These are phyloP conservation scores for Hansenula lynferdii DNA, from an alignment of 1,139 yeast species.

Conservation along the genomic window DNA sequence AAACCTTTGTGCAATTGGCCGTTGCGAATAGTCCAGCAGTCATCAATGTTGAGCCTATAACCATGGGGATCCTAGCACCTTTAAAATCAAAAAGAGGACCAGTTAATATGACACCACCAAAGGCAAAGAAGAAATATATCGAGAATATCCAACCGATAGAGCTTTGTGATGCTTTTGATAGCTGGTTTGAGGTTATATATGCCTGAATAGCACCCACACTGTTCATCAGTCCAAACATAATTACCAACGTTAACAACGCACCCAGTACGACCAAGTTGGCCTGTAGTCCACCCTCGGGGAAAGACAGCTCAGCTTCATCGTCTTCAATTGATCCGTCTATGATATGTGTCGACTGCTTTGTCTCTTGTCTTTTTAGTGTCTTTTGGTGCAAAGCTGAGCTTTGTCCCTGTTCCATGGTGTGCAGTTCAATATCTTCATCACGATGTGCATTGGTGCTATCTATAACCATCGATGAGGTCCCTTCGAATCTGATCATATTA, in stretches of 20 bases:
- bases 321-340: too few species aligned
- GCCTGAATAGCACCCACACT: constrained; percentile 59
- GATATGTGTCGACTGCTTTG: too few species aligned
- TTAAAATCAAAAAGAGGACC: constrained; percentile 58
- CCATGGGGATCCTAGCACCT: constrained; percentile 45
- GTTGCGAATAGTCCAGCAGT: constrained; percentile 47
- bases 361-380: too few species aligned
- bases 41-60: constrained; percentile 40
- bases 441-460: too few species aligned
- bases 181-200: constrained; percentile 47
- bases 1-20: constrained; percentile 46
- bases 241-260: constrained; percentile 49
- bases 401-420: too few species aligned
- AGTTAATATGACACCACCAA: constrained; percentile 52
- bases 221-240: constrained; percentile 60
- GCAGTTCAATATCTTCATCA: too few species aligned
- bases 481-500: too few species aligned
- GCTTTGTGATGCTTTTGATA: constrained; percentile 36
- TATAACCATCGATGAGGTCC: too few species aligned
- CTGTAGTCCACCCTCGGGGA: constrained; percentile 57
- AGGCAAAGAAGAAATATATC: constrained; percentile 48
- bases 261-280: constrained; percentile 62
- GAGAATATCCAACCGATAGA: constrained; percentile 63
- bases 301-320: constrained; percentile 2
- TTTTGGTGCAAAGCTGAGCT: too few species aligned